A percentile compares a stretch with the other conserved stretches of the same genome.
These are phyloP conservation scores for Debaryomyces sp. DNA, from an alignment of 1,139 yeast species.

Conservation along the genomic window DNA sequence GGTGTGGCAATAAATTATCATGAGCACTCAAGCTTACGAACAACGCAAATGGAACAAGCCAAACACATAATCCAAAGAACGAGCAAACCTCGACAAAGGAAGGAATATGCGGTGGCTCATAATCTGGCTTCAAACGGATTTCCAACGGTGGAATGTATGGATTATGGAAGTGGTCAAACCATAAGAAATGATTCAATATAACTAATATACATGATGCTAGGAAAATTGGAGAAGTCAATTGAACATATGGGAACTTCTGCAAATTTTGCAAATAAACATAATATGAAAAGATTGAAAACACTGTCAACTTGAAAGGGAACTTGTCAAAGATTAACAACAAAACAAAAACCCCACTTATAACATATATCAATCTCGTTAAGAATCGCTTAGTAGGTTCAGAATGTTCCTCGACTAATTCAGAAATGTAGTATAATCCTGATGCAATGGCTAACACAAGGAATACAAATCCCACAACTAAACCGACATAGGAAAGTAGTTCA, in stretches of 20 bases:
- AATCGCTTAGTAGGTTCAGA: slow-evolving; percentile 80
- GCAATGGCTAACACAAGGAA: slow-evolving; percentile 66
- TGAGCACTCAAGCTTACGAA: slow-evolving; percentile 92
- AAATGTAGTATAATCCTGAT: slow-evolving; percentile 85
- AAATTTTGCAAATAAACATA: slow-evolving; percentile 75
- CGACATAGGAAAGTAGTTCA: slow-evolving; percentile 59
- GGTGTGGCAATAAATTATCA: slow-evolving; percentile 81
- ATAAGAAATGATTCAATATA: slow-evolving; percentile 76
- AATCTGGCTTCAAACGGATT: slow-evolving; percentile 57
- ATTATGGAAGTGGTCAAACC: slow-evolving; percentile 86
- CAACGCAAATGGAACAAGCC: slow-evolving; percentile 93
- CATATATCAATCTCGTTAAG: slow-evolving; percentile 62
- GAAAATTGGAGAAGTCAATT: slow-evolving; percentile 71
- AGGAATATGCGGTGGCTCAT: slow-evolving; percentile 71
- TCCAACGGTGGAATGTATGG: slow-evolving; percentile 63
- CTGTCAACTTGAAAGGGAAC: slow-evolving; percentile 69
- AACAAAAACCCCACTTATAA: slow-evolving; percentile 54
- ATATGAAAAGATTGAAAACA: slow-evolving; percentile 71
- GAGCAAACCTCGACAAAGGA: slow-evolving; percentile 88
- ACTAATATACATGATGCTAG: slow-evolving; percentile 74
- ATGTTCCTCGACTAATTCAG: slow-evolving; percentile 93
- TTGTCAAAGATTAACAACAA: slow-evolving; percentile 71
- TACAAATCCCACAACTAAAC: slow-evolving; percentile 73
- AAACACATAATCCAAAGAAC: slow-evolving; percentile 88
- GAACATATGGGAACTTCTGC: slow-evolving; percentile 80